Evolutionary conservation across 345 rosid genomes (phyloP).

Genomic region (Boechera divaricarpa): DNA sequence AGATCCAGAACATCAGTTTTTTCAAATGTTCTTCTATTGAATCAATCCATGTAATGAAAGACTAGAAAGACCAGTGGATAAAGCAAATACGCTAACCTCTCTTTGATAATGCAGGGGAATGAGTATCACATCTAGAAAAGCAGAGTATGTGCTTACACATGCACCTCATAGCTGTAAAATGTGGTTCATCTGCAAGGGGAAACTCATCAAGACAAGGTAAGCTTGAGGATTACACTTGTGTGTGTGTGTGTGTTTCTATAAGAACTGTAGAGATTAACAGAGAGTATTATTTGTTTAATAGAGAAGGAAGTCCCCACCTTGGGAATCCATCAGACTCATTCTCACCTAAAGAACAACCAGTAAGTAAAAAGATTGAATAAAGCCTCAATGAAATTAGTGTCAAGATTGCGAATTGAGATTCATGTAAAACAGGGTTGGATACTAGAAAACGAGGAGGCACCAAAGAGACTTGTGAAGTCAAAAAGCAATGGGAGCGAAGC

Average conservation of each 20-base stretch:
- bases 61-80: not conserved
- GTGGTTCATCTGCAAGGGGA: constrained; percentile 75
- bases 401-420: constrained; percentile 6
- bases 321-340: constrained; percentile 22
- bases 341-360: constrained; percentile 8
- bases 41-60: constrained; percentile 35
- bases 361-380: constrained; percentile 28
- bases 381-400: not conserved
- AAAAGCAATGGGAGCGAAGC: constrained; percentile 19
- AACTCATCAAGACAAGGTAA: constrained; percentile 61
- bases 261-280: not conserved
- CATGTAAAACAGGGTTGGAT: constrained; percentile 5
- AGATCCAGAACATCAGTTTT: not conserved
- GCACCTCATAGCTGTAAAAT: constrained; percentile 73
- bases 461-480: not conserved
- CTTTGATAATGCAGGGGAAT: constrained; percentile 61
- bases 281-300: not conserved
- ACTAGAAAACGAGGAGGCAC: constrained; percentile 17
- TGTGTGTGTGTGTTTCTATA: not conserved
- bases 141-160: constrained; percentile 53
- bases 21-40: not conserved
- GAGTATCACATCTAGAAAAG: constrained; percentile 75
- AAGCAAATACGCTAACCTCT: not conserved
- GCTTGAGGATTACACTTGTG: constrained; percentile 12
- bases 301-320: constrained; percentile 17